Conservation (phyloP, 352 stramenopile species). For the Phytophthora agathidicida region DNA sequence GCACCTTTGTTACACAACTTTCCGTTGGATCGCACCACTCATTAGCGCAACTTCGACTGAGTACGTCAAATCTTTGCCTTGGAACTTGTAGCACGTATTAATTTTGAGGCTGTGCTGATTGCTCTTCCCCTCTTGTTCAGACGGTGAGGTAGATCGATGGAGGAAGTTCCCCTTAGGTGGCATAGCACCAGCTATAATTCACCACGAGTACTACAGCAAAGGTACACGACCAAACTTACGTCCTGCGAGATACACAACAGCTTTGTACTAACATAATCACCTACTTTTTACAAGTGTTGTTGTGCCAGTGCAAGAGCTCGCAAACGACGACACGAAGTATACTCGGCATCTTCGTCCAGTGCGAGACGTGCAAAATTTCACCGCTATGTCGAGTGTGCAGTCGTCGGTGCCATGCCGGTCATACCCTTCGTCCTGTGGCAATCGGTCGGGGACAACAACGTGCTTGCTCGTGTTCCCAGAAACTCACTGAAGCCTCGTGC, state of each 20-base stretch:
- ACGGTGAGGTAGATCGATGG: slow-evolving; percentile 62
- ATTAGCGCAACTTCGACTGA: slow-evolving; percentile 57
- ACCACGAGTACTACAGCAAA: slow-evolving; percentile 21
- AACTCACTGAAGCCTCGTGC: slow-evolving; percentile 1
- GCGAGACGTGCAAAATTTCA: slow-evolving; percentile 43
- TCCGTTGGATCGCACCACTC: slow-evolving; percentile 61
- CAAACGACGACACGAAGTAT: slow-evolving; percentile 28
- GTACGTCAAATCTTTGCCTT: slow-evolving; percentile 30
- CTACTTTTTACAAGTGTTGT: slow-evolving; percentile 16
- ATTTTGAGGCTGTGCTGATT: too few species aligned
- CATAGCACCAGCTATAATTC: slow-evolving; percentile 26
- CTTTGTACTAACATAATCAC: neutral
- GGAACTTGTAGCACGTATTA: too few species aligned
- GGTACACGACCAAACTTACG: neutral
- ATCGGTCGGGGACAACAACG: slow-evolving; percentile 7
- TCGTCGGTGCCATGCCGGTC: slow-evolving; percentile 53
- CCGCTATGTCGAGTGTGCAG: slow-evolving; percentile 61
- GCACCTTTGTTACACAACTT: slow-evolving; percentile 60
- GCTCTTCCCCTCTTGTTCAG: slow-evolving; percentile 7
- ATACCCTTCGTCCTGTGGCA: slow-evolving; percentile 33
- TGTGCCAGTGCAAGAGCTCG: slow-evolving; percentile 47
- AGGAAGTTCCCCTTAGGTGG: slow-evolving; percentile 56
- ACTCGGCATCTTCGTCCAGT: slow-evolving; percentile 56
- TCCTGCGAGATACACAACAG: neutral
- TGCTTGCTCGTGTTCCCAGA: slow-evolving; percentile 17